Conservation (phyloP, 352 stramenopile genomes). For the Globisporangium spinosum region DNA sequence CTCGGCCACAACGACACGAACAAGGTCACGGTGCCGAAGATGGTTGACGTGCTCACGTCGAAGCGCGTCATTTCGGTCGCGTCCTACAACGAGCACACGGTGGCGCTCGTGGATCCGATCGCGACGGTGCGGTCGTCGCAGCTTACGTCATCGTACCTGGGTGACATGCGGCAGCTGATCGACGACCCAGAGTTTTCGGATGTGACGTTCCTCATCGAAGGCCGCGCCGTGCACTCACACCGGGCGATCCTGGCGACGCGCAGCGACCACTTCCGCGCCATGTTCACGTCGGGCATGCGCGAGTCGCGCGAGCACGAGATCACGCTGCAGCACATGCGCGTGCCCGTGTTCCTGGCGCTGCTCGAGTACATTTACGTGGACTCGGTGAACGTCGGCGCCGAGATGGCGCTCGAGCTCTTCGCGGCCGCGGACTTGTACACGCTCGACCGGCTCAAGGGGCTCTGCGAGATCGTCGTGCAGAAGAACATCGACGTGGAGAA, state of each 20-base stretch:
- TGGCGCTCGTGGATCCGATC: constrained; percentile 87
- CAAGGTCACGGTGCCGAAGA: constrained; percentile 93
- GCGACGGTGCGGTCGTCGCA: constrained; percentile 71
- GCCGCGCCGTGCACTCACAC: constrained; percentile 78
- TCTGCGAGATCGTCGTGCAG: constrained; percentile 89
- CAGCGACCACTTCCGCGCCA: constrained; percentile 93
- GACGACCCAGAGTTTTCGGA: constrained; percentile 89
- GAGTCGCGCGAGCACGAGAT: constrained; percentile 87
- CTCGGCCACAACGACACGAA: constrained; percentile 92
- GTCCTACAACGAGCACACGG: constrained; percentile 98
- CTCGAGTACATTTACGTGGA: constrained; percentile 98
- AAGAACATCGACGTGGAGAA: constrained; percentile 89
- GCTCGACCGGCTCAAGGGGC: constrained; percentile 90
- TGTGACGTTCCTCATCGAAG: constrained; percentile 87
- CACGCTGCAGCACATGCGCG: constrained; percentile 83
- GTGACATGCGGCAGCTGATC: constrained; percentile 92
- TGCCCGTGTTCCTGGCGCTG: constrained; percentile 92
- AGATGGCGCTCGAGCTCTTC: constrained; percentile 94
- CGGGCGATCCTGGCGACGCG: constrained; percentile 91
- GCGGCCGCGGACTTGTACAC: constrained; percentile 94
- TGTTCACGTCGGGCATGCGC: constrained; percentile 95
- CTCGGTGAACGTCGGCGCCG: constrained; percentile 86
- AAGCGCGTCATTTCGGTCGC: constrained; percentile 94
- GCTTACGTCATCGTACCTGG: constrained; percentile 80
- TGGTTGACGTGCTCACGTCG: constrained; percentile 88